Base-by-base conservation (phyloP, 371 early-diverging fungal species). In the Mucor circinelloides region DNA sequence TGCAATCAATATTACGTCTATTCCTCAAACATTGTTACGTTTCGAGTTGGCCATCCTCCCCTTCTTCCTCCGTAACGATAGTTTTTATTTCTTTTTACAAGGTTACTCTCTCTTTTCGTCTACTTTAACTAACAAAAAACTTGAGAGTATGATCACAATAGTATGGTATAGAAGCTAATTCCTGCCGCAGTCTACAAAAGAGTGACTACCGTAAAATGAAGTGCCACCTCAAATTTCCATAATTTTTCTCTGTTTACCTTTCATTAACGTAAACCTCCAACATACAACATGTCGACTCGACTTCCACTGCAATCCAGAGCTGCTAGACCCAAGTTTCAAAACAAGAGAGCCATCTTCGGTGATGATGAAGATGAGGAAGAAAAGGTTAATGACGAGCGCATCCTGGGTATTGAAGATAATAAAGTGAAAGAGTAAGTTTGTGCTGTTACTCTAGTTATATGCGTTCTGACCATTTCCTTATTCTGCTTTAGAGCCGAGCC, bases 371-470 rank as follows among this genome's bases (percentile, higher is more conserved):
- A 84, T 9, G 77, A 77, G 5, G 67, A 71, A 55, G 79, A 81
- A 30, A 60, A 58, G 2, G 72, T 73, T 3, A 68, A 71, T 42
- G 82, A 82, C 19, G 85, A 86, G 38, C 66, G 79, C 48, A 77
- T 88, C 23, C 63, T 74, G 30, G 88, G 87, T 12, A 67, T 88
- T 19, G 86, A 88, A 67, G 83, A 82, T 23, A 86, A 86, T 48
- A 80, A 78, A 60, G 68, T 80, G 8, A 74, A 78, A 73, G 83
- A 82, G 88, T 87, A 83, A 68, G 46, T 17, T 19, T 32, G 27
- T 38, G 31, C n/a, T 44, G 7, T 25, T 28, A 52, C 8, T 54
- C 12, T 2, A 13, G 36, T 36, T 15, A 10, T 13, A 6, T 36
- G 1, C 13, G 13, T 36, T 36, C 36, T 36, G 6, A 36, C 6